phyloP scores from a whole-genome alignment of 225 moss, liverwort and hornwort genomes.

The Marchantia paleacea region DNA sequence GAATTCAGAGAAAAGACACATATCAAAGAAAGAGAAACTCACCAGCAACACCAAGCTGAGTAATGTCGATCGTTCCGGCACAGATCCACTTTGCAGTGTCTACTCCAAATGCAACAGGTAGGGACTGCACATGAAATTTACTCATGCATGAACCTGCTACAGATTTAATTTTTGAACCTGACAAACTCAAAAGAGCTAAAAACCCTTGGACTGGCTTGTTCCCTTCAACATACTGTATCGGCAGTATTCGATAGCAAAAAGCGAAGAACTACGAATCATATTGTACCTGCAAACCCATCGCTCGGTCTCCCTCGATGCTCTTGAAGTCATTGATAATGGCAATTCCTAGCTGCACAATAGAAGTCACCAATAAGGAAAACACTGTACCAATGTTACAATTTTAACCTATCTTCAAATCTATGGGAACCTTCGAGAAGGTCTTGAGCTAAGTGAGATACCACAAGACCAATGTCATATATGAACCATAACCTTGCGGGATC shows the following conservation, averaged over 20 bases:
- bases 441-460: neutral
- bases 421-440: neutral
- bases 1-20: neutral
- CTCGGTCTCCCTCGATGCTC: slow-evolving; percentile 89
- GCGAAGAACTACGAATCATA: neutral
- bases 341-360: slow-evolving; percentile 71
- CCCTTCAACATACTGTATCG: neutral
- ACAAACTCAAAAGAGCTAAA: neutral
- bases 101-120: slow-evolving; percentile 94
- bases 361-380: neutral
- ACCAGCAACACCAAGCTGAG: slow-evolving; percentile 93
- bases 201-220: neutral
- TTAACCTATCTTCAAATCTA: neutral
- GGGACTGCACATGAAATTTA: slow-evolving; percentile 51
- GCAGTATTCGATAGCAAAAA: neutral
- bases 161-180: neutral
- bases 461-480: neutral
- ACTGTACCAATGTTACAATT: too few species aligned
- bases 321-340: slow-evolving; percentile 98
- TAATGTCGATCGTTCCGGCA: slow-evolving; percentile 86
- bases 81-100: slow-evolving; percentile 97
- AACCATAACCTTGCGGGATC: neutral
- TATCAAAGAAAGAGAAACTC: slow-evolving; percentile 11
- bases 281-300: slow-evolving; percentile 87
- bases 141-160: neutral